These are phyloP conservation scores for Grigorovia yakushimaensis DNA, from an alignment of 805 yeast species.

Conservation along the genomic window DNA sequence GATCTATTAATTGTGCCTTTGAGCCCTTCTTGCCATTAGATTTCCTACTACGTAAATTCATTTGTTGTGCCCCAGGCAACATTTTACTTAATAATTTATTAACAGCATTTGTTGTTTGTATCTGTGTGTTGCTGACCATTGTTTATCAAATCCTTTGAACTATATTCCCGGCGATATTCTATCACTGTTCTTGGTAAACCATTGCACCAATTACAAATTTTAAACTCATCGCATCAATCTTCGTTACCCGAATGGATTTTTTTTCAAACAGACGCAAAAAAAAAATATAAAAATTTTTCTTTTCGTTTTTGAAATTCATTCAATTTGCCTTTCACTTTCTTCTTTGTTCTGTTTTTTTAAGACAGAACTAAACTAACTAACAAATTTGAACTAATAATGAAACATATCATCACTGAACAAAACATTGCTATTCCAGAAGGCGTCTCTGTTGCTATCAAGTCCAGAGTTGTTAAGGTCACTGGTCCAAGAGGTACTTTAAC, in stretches of 20 bases:
- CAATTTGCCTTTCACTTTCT: background rate
- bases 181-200: background rate
- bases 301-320: background rate
- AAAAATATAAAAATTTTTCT: background rate
- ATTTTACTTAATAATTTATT: conserved; percentile 31
- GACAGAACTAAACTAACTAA: background rate
- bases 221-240: conserved; percentile 11
- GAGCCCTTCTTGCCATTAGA: conserved; percentile 16
- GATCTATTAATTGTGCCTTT: conserved; percentile 33
- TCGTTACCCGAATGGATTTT: conserved; percentile 6
- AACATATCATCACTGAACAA: conserved; percentile 84
- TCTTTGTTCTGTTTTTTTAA: background rate
- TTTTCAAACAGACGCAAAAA: conserved; percentile 2
- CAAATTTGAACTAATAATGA: conserved; percentile 34
- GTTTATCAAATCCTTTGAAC: no score
- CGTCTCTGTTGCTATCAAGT: conserved; percentile 82
- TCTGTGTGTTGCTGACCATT: conserved; percentile 24
- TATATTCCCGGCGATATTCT: no score
- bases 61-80: conserved; percentile 30
- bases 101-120: conserved; percentile 34
- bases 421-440: conserved; percentile 81
- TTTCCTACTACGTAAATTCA: conserved; percentile 7
- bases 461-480: conserved; percentile 80
- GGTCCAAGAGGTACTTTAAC: conserved; percentile 96
- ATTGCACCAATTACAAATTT: background rate